Evolutionary conservation across 2,329 filamentous ascomycete genomes (phyloP).

Genomic region (Leptographium radiaticola): DNA sequence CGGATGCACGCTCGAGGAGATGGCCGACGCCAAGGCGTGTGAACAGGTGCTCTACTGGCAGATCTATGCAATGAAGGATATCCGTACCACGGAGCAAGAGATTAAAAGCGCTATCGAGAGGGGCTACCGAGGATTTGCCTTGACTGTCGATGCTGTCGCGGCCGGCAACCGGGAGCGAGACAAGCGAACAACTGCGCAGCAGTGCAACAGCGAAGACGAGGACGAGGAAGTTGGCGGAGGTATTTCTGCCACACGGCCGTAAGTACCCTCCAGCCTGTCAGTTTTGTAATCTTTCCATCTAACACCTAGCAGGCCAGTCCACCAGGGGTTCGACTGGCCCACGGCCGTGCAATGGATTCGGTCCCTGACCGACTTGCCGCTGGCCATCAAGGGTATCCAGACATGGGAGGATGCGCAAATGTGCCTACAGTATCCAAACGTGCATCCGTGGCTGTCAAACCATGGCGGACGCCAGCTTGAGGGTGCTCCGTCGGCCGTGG

Average conservation of each 20-base stretch:
- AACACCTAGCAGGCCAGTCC: background rate
- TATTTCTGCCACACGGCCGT: background rate
- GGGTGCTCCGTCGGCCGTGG: slow-evolving; percentile 61
- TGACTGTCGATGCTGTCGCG: background rate
- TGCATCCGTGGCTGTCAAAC: slow-evolving; percentile 56
- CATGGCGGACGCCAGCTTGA: slow-evolving; percentile 82
- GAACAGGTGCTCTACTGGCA: background rate
- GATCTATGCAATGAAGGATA: background rate
- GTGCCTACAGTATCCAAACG: slow-evolving; percentile 54
- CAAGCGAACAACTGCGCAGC: background rate
- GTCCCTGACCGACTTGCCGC: slow-evolving; percentile 42
- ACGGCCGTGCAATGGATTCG: background rate
- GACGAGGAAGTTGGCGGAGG: background rate
- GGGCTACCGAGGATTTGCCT: background rate
- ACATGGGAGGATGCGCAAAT: slow-evolving; percentile 91
- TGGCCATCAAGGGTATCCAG: slow-evolving; percentile 86
- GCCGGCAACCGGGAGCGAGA: background rate
- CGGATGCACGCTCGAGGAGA: background rate
- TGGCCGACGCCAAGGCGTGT: background rate
- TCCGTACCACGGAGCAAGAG: background rate
- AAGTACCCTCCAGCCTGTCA: too few species aligned
- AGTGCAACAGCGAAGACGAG: background rate
- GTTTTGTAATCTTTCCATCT: background rate
- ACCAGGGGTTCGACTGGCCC: background rate
- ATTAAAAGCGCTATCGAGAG: background rate